Percentiles rank a stretch among this genome's conserved stretches.
Evolutionary conservation across 148 eudicot species (phyloP).

Genomic region (Spergularia marina): DNA sequence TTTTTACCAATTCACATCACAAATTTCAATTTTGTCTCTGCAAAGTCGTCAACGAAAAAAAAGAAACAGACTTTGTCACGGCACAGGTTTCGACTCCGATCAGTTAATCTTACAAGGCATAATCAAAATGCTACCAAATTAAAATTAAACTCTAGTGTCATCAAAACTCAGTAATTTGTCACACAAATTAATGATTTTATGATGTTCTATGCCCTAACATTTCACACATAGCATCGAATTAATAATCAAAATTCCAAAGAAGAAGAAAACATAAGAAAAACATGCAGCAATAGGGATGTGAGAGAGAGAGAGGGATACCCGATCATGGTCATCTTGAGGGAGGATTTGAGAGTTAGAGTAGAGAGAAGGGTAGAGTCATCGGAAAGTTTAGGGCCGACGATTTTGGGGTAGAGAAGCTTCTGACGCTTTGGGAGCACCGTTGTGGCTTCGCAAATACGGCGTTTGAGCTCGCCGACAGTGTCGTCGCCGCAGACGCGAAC

Average conservation of each 20-base stretch:
- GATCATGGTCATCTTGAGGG: conserved; percentile 93
- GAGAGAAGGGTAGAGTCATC: conserved; percentile 74
- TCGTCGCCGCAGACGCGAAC: conserved; percentile 91
- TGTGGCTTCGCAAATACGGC: conserved; percentile 77
- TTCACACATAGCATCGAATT: too few species aligned
- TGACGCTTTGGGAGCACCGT: conserved; percentile 90
- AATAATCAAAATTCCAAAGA: background rate
- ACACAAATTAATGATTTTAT: too few species aligned
- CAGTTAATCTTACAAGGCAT: too few species aligned
- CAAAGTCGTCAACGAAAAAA: too few species aligned
- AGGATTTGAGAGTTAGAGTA: conserved; percentile 68
- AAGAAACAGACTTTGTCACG: too few species aligned
- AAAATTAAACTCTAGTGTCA: too few species aligned
- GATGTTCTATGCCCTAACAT: too few species aligned
- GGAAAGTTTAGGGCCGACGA: conserved; percentile 60
- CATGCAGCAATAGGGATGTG: background rate
- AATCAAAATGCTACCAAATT: too few species aligned
- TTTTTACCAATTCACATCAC: too few species aligned
- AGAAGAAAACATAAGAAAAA: background rate
- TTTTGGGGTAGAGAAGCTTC: conserved; percentile 91
- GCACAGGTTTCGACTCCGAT: too few species aligned
- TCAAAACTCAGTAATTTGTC: too few species aligned
- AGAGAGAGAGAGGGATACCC: conserved; percentile 41
- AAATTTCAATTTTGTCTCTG: too few species aligned
- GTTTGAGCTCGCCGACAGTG: conserved; percentile 79